Conservation (phyloP, 345 rosid species). For the Linum usitatissimum region DNA sequence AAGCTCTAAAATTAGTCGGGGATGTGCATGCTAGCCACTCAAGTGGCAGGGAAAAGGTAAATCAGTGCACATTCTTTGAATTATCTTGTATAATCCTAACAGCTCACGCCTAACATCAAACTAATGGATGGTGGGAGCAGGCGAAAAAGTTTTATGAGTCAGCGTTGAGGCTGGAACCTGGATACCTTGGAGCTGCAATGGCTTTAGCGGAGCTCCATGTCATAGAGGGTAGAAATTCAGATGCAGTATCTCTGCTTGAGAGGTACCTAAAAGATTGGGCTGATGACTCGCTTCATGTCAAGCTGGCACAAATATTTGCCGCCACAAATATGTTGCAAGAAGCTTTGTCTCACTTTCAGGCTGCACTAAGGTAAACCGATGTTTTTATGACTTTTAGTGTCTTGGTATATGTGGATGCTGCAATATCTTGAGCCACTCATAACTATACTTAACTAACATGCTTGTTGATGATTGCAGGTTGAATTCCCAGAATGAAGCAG, state of each 20-base stretch:
- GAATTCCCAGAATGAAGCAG: constrained; percentile 81
- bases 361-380: constrained; percentile 59
- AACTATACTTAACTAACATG: not conserved
- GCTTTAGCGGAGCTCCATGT: constrained; percentile 93
- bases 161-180: constrained; percentile 86
- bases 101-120: not conserved
- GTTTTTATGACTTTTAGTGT: constrained; percentile 3
- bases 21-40: constrained; percentile 90
- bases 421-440: too few species aligned
- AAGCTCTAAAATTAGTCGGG: constrained; percentile 89
- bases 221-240: constrained; percentile 82
- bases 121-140: constrained; percentile 30
- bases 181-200: constrained; percentile 90
- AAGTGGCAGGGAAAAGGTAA: constrained; percentile 95
- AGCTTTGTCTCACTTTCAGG: constrained; percentile 78
- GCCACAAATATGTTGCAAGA: constrained; percentile 79
- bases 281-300: constrained; percentile 95
- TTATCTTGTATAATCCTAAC: not conserved
- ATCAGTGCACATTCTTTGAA: not conserved
- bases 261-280: constrained; percentile 95
- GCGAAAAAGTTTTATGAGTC: constrained; percentile 96
- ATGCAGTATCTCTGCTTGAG: constrained; percentile 90
- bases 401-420: not conserved
- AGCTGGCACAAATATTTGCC: constrained; percentile 92
- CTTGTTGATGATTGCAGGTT: constrained; percentile 42